Percentiles rank a stretch among this genome's conserved stretches.
These are phyloP conservation scores for Dothideomycetes sp. DNA, from an alignment of 2,329 filamentous ascomycete genomes.

Conservation along the genomic window DNA sequence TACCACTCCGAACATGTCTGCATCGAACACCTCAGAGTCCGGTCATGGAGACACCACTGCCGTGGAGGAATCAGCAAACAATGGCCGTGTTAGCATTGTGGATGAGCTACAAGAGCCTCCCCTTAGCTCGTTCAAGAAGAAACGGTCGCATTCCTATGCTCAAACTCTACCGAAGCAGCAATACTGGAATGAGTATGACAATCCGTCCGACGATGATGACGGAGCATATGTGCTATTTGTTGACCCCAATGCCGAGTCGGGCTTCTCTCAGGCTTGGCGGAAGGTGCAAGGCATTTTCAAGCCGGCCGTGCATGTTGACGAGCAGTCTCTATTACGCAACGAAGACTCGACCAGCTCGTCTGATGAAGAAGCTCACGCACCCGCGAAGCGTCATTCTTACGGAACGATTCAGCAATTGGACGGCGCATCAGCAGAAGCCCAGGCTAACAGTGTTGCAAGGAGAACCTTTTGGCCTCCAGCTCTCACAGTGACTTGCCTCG, in stretches of 20 bases:
- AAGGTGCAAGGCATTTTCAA: conserved; percentile 5
- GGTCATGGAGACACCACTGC: conserved; percentile 15
- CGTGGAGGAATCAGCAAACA: conserved; percentile 13
- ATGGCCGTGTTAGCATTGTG: conserved; percentile 18
- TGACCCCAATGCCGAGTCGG: conserved; percentile 57
- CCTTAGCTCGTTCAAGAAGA: conserved; percentile 32
- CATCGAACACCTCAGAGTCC: conserved; percentile 26
- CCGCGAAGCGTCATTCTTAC: conserved; percentile 26
- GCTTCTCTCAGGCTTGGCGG: conserved; percentile 31
- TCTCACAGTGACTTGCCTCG: conserved; percentile 41
- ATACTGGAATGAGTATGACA: conserved; percentile 84
- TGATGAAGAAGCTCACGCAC: conserved; percentile 16
- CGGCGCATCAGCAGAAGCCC: neutral
- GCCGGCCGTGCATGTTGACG: too few relatives aligned
- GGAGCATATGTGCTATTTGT: conserved; percentile 61
- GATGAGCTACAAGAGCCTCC: conserved; percentile 27
- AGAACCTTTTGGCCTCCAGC: conserved; percentile 11
- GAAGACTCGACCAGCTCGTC: conserved; percentile 19
- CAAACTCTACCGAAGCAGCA: conserved; percentile 17
- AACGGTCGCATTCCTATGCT: conserved; percentile 23
- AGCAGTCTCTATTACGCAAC: conserved; percentile 13
- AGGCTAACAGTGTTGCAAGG: neutral
- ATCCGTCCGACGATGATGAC: conserved; percentile 60
- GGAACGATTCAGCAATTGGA: conserved; percentile 2
- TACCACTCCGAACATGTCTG: conserved; percentile 23